Base-by-base conservation (phyloP, 2,329 filamentous ascomycete species). In the Dothistroma septosporum region DNA sequence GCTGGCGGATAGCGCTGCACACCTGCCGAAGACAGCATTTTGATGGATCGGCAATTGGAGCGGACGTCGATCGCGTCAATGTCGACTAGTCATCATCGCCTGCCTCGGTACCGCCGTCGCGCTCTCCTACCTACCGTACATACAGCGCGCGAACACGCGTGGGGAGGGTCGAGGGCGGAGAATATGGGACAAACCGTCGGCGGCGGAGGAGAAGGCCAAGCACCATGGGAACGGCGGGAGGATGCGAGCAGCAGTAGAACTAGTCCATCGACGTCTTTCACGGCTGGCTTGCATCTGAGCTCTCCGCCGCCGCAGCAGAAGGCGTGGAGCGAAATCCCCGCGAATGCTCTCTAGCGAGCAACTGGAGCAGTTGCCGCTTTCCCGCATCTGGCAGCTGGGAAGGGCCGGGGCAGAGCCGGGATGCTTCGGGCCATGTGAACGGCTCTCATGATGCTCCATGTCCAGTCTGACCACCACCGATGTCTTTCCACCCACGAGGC, bases 21-120 rank as follows among this genome's bases (percentile, higher is more conserved):
- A 54, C 68, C 65, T 32, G 68, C 62, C 49, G 70, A 70, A 21
- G 53, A 41, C 60, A 73, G 64, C 68, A 71, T 73, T 58, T 66
- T 67, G 6, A 5, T 24, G 32, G 31, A 22, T 24, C 33, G 53
- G 32, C 53, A 37, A 33, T 22, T 55, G 53, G 10, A n/a, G 37
- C 53, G 32, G 53, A 32, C n/a, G 53, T 55, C 53, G 53, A 41
- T 55, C 53, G 16, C 10, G 10, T 55, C 53, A 41, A 24, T 37
- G 53, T 44, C 53, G 53, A 14, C 32, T n/a, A 41, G 21, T 55
- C 31, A 24, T 41, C 37, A 41, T 41, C 53, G 32, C 33, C 53
- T 44, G 31, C 53, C 53, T 55, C 53, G 53, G 53, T 33, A 22
- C 22, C 35, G 32, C 32, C 35, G 28, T 50, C 41, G 41, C 41